Evolutionary conservation across 1,284 basidiomycete species (phyloP).

Genomic region (Heterobasidion parviporum): DNA sequence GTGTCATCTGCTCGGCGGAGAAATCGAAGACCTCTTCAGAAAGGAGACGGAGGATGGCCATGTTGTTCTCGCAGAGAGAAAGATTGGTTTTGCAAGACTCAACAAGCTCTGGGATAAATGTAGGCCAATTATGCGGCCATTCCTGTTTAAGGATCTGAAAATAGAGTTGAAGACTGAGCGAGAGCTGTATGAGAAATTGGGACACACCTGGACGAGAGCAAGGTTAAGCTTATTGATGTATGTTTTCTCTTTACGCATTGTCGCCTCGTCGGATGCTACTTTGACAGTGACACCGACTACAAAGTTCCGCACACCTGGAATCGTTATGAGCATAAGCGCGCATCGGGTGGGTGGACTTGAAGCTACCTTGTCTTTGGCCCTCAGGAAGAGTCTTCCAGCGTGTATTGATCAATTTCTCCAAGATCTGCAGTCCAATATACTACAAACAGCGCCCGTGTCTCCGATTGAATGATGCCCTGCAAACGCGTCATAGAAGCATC

Average conservation of each 20-base stretch:
- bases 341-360: neutral
- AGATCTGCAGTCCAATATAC: conserved; percentile 92
- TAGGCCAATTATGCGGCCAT: conserved; percentile 99
- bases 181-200: neutral
- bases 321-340: neutral
- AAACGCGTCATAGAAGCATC: conserved; percentile 10
- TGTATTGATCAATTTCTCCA: conserved; percentile 91
- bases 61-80: conserved; percentile 98
- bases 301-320: conserved; percentile 90
- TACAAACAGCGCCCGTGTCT: conserved; percentile 23
- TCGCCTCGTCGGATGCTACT: conserved; percentile 82
- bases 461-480: neutral
- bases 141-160: conserved; percentile 97
- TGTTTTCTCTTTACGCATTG: conserved; percentile 88
- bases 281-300: conserved; percentile 92
- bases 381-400: conserved; percentile 96
- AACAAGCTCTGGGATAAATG: conserved; percentile 96
- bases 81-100: conserved; percentile 96
- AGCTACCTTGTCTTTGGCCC: conserved; percentile 80
- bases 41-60: conserved; percentile 96
- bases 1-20: conserved; percentile 98
- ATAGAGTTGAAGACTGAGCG: conserved; percentile 1
- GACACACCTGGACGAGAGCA: conserved; percentile 85
- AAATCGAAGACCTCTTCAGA: conserved; percentile 99
- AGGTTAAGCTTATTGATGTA: conserved; percentile 97